Percentiles rank a stretch among this genome's conserved stretches.
Evolutionary conservation across 352 stramenopile genomes (phyloP).

Genomic region (Globisporangium okanoganense): DNA sequence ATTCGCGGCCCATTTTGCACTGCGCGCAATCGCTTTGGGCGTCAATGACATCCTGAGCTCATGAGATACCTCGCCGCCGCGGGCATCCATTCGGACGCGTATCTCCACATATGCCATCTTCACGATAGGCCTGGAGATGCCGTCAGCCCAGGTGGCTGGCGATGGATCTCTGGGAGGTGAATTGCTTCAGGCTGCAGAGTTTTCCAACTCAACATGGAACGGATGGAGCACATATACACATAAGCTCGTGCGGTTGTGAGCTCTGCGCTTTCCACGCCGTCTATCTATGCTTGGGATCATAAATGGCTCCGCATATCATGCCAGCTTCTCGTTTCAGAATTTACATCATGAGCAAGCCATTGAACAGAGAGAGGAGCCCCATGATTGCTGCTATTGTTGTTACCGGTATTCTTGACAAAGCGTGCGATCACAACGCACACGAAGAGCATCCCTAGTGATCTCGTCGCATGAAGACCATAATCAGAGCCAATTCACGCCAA

Average conservation of each 20-base stretch:
- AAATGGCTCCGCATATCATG: not conserved
- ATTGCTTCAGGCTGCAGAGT: not conserved
- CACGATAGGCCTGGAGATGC: not conserved
- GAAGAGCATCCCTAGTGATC: not conserved
- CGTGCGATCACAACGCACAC: not conserved
- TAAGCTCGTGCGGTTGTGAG: not conserved
- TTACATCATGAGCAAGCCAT: not conserved
- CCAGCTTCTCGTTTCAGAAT: not conserved
- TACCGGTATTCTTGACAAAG: not conserved
- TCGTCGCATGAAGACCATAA: not conserved
- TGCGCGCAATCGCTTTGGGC: not conserved
- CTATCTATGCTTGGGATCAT: not conserved
- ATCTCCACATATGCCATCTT: not conserved
- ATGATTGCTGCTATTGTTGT: no score
- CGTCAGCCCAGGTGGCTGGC: not conserved
- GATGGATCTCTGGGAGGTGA: not conserved
- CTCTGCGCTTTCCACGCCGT: not conserved
- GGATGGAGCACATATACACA: not conserved
- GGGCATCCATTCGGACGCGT: constrained; percentile 7
- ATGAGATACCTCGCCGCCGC: not conserved
- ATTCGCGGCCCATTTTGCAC: not conserved
- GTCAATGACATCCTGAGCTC: not conserved
- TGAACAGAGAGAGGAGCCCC: not conserved
- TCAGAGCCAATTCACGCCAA: not conserved
- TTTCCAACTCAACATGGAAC: not conserved